Percentiles rank a stretch among this genome's conserved stretches.
Conservation (phyloP, 2,329 filamentous ascomycete genomes). For the Fonsecaea pugnacius region DNA sequence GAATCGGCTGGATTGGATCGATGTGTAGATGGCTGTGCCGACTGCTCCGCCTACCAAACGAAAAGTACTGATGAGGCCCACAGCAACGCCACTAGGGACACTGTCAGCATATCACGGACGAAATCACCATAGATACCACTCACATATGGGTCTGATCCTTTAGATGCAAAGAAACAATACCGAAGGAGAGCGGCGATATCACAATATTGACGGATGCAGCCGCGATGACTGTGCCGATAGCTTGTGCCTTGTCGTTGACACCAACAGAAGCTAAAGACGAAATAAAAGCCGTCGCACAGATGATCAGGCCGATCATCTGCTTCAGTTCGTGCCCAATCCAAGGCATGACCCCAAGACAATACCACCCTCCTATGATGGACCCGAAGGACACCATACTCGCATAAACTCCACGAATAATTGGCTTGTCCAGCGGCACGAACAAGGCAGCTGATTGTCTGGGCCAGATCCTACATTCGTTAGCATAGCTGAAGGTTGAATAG, state of each 20-base stretch:
- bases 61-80: constrained; percentile 34
- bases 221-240: constrained; percentile 4
- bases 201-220: not conserved
- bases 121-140: no score
- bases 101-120: no score
- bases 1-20: constrained; percentile 32
- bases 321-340: constrained; percentile 4
- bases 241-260: not conserved
- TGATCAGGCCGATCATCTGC: constrained; percentile 7
- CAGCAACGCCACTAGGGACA: constrained; percentile 26
- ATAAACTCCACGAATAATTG: no score
- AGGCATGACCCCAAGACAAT: constrained; percentile 11
- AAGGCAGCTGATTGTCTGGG: no score
- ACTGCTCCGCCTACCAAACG: constrained; percentile 35
- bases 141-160: constrained; percentile 11
- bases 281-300: not conserved
- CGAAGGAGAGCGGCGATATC: not conserved
- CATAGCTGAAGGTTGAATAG: no score
- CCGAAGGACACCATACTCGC: no score
- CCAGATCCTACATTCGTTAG: no score
- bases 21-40: constrained; percentile 35
- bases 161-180: constrained; percentile 6
- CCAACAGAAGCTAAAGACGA: not conserved
- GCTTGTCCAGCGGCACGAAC: no score
- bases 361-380: no score